Evolutionary conservation across 768 basidiomycete genomes (phyloP), one percentile per base, ranked within the genome.

Genomic region (Dendrothele bispora): DNA sequence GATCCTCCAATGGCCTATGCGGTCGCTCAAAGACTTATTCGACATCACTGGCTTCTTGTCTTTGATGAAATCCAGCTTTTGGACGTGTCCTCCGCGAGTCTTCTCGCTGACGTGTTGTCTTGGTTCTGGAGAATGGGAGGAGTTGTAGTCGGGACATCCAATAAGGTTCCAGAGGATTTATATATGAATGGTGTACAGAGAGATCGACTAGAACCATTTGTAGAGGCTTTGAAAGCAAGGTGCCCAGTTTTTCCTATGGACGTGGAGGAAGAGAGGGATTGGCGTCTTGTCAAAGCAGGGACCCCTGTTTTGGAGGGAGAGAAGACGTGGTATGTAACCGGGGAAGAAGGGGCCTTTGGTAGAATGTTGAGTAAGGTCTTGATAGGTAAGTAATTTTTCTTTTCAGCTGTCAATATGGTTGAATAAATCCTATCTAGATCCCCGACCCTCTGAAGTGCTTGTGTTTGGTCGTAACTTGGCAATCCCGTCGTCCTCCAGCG

Each of bases 111-210:
- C 49, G 78, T 83, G 5, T 60, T 83, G 14, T 74, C 77, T 11
- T 83, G 78, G 79, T 83, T 77, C 56, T 83, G 80, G 82, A 69
- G 80, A 5, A 69, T 85, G 60, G 82, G 80, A 15, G 80, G 81
- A 2, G 75, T 83, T 6, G 68, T 84, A 30, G 66, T 74, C 22
- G 69, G 70, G 25, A 70, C 65, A 20, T 73, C 77, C 35, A 82
- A 81, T 58, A 74, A 75, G 46, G 70, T 80, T 8, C 73, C 74
- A 1, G 74, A 77, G 52, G 80, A 82, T 47, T 63, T 81, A 14
- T 82, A 81, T 64, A 70, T 71, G 56, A 77, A 80, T 48, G 82
- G 80, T 17, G 76, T 83, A 1, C 80, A 81, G 54, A 63, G 72
- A 20, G 74, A 81, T 41, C 72, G 79, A 14, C 71, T 84, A 51